Evolutionary conservation across 805 yeast species (phyloP).

Genomic region (Teunomyces stri): DNA sequence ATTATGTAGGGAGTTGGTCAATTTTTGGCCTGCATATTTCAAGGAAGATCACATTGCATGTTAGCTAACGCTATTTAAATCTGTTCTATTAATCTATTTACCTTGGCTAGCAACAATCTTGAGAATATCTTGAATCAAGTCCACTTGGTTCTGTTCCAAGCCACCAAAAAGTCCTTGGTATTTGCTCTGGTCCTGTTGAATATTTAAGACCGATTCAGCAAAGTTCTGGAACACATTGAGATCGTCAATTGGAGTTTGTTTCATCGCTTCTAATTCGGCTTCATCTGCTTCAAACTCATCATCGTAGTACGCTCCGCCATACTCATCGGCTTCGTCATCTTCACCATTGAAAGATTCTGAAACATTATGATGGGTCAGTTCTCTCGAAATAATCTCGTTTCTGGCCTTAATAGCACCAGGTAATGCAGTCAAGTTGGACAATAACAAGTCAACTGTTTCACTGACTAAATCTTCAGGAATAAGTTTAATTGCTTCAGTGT

Average conservation of each 20-base stretch:
- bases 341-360: slow-evolving; percentile 18
- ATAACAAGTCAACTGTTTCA: slow-evolving; percentile 38
- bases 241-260: slow-evolving; percentile 75
- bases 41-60: not conserved
- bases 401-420: slow-evolving; percentile 51
- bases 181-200: slow-evolving; percentile 48
- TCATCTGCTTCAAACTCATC: slow-evolving; percentile 55
- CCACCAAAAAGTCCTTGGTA: slow-evolving; percentile 50
- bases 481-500: slow-evolving; percentile 25
- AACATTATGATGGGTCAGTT: slow-evolving; percentile 29
- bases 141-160: slow-evolving; percentile 34
- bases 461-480: slow-evolving; percentile 35
- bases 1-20: not conserved
- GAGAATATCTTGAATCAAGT: slow-evolving; percentile 27
- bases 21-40: not conserved
- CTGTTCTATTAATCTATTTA: not conserved
- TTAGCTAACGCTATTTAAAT: not conserved
- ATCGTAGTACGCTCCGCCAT: slow-evolving; percentile 24
- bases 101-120: slow-evolving; percentile 17
- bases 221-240: slow-evolving; percentile 70
- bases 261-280: slow-evolving; percentile 78
- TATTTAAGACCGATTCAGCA: slow-evolving; percentile 48
- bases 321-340: slow-evolving; percentile 31
- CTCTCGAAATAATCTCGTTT: slow-evolving; percentile 42
- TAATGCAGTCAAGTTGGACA: slow-evolving; percentile 41